Percentiles rank a stretch among this genome's conserved stretches.
phyloP scores from a whole-genome alignment of 2,329 filamentous ascomycete genomes.

The Venturia asperata region DNA sequence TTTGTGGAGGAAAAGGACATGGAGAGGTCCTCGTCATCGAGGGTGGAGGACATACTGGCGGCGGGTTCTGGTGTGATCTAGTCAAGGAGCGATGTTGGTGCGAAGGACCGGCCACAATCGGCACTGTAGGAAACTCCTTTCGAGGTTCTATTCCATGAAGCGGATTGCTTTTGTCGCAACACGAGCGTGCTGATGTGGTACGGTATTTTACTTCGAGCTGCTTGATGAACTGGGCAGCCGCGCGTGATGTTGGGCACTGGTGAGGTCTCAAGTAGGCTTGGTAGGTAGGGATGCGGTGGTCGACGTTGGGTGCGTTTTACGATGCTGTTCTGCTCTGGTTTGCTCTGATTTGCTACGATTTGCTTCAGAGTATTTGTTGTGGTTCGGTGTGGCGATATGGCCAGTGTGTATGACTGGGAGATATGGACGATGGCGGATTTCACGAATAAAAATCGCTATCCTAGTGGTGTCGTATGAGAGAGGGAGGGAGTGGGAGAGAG shows the following conservation, averaged over 20 bases:
- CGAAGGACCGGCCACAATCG: background rate
- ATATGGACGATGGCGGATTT: too few relatives aligned
- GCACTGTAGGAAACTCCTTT: background rate
- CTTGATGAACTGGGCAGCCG: background rate
- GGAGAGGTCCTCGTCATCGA: conserved; percentile 37
- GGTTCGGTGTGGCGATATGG: too few relatives aligned
- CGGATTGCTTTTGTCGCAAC: background rate
- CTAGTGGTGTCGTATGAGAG: too few relatives aligned
- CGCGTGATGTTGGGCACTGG: background rate
- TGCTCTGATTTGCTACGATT: background rate
- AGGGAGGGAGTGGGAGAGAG: too few relatives aligned
- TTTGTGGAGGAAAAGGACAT: conserved; percentile 30
- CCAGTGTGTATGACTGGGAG: background rate
- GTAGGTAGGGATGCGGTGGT: background rate
- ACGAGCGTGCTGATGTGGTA: background rate
- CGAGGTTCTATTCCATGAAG: background rate
- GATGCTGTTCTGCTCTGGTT: background rate
- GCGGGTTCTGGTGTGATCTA: background rate
- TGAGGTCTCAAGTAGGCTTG: background rate
- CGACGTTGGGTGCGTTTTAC: background rate
- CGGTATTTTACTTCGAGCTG: background rate
- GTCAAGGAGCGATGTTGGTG: background rate
- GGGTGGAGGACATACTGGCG: conserved; percentile 31
- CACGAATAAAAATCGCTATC: too few relatives aligned
- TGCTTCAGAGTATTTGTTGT: background rate